Percentiles rank a stretch among this genome's conserved stretches.
Evolutionary conservation across 768 basidiomycete species (phyloP).

Genomic region (Naganishia randhawae): DNA sequence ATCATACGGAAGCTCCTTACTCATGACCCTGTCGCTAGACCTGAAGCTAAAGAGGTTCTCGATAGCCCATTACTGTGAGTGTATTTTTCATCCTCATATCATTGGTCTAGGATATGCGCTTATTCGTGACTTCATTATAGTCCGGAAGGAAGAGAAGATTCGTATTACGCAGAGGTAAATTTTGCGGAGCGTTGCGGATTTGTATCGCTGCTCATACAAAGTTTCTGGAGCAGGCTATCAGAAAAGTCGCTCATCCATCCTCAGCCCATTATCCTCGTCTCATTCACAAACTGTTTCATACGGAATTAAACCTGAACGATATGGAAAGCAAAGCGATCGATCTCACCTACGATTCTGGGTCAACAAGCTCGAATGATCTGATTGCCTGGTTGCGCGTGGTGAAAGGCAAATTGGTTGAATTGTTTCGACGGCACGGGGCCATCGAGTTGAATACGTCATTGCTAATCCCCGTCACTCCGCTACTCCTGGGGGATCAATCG

Average conservation of each 20-base stretch:
- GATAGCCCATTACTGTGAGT: constrained; percentile 66
- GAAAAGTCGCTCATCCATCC: constrained; percentile 60
- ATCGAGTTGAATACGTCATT: constrained; percentile 80
- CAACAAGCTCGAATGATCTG: constrained; percentile 57
- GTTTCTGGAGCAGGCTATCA: constrained; percentile 23
- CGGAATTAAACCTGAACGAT: background rate
- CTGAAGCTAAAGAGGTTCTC: constrained; percentile 75
- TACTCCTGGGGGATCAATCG: constrained; percentile 60
- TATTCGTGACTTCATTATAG: constrained; percentile 49
- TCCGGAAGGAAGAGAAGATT: constrained; percentile 29
- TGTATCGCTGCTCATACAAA: background rate
- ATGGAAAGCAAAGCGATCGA: constrained; percentile 55
- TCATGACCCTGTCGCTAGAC: constrained; percentile 73
- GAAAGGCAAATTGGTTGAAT: constrained; percentile 67
- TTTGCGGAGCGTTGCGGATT: background rate
- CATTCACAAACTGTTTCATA: constrained; percentile 68
- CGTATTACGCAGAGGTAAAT: constrained; percentile 29
- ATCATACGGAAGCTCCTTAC: constrained; percentile 76
- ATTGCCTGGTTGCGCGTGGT: constrained; percentile 72
- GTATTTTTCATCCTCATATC: background rate
- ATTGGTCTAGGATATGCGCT: background rate
- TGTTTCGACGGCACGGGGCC: constrained; percentile 86
- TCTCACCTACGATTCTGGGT: constrained; percentile 70
- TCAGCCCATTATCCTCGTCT: constrained; percentile 77
- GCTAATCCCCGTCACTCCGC: constrained; percentile 62